Base-by-base conservation (phyloP, 208 protist genomes). In the Acanthamoeba quina region DNA sequence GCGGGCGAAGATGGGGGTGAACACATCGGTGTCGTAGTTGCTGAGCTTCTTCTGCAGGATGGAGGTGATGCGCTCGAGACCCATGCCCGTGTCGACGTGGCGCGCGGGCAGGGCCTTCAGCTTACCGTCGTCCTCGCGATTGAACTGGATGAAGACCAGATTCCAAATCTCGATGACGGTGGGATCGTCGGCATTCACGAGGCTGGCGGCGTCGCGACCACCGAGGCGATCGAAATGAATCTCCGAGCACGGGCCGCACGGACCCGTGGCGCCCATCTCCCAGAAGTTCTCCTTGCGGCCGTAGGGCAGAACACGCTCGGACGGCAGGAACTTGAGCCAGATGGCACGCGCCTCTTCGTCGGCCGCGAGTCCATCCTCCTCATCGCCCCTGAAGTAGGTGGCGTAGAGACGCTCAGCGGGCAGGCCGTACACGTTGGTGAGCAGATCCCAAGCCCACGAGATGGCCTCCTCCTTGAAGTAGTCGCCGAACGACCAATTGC, bases 1-100 rank as follows among this genome's bases (percentile, higher is more conserved):
- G 0, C 96, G 97, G 6, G 98, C 97, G 96, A 99, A 99, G 95
- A 99, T 98, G 68, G 98, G 98, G 11, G 90, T 97, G 97, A 99
- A 99, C 10, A 99, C 96, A 86, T 99, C 99, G 7, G 99, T 99
- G 97, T 99, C 99, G 97, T 99, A 99, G 98, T 99, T 99, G 82
- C 98, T 99, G 76, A 99, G 54, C 99, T 86, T 94, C 31, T 85
- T 49, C 78, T 97, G 96, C 13, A 97, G 52, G 44, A 97, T 94
- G n/a, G 58, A 80, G 9, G 95, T 90, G 37, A 97, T 52, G 0
- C 96, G 94, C 78, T 97, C 96, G 11, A 97, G 94, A 5, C 96
- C 96, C 95, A 97, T 97, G 58, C 96, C 96, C 2, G 96, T 97
- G 86, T 97, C 96, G 41, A 97, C 90, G 66, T 64, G 94, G 6